A percentile compares a stretch with the other conserved stretches of the same genome.
These are phyloP conservation scores for Yarrowia yakushimensis DNA, from an alignment of 805 yeast genomes.

Conservation along the genomic window DNA sequence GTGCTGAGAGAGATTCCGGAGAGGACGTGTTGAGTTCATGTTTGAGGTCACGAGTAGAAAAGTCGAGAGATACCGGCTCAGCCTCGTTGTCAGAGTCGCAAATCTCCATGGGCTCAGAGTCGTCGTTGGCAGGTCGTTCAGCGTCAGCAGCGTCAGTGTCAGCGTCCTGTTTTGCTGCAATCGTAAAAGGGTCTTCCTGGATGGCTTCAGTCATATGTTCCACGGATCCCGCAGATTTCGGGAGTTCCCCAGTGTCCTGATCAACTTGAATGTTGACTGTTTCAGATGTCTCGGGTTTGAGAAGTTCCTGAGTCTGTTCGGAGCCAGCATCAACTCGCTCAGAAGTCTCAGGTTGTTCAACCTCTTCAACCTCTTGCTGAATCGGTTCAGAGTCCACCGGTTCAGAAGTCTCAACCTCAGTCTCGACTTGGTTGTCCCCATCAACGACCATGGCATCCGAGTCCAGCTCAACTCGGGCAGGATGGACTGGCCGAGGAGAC, in stretches of 20 bases:
- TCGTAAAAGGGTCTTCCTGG: not conserved
- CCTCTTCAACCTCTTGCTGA: too few relatives aligned
- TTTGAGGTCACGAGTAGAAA: not conserved
- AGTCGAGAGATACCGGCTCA: too few relatives aligned
- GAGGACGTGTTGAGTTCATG: not conserved
- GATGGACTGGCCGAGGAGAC: not conserved
- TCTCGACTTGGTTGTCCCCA: not conserved
- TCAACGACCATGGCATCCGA: not conserved
- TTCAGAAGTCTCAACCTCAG: not conserved
- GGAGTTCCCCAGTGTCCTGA: not conserved
- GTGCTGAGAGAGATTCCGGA: not conserved
- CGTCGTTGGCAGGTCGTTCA: not conserved
- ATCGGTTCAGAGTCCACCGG: too few relatives aligned
- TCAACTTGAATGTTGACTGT: not conserved
- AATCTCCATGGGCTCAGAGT: conserved; percentile 9
- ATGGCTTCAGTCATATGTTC: not conserved
- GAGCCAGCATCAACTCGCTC: too few relatives aligned
- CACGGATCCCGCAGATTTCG: not conserved
- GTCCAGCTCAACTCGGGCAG: not conserved
- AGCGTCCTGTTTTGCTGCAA: not conserved
- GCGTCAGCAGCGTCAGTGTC: too few relatives aligned
- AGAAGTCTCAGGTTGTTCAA: too few relatives aligned
- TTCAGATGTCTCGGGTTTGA: not conserved
- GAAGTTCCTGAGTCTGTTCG: not conserved
- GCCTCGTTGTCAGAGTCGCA: not conserved